These are phyloP conservation scores for Microdochium trichocladiopsis DNA, from an alignment of 2,329 filamentous ascomycete genomes.

Conservation along the genomic window DNA sequence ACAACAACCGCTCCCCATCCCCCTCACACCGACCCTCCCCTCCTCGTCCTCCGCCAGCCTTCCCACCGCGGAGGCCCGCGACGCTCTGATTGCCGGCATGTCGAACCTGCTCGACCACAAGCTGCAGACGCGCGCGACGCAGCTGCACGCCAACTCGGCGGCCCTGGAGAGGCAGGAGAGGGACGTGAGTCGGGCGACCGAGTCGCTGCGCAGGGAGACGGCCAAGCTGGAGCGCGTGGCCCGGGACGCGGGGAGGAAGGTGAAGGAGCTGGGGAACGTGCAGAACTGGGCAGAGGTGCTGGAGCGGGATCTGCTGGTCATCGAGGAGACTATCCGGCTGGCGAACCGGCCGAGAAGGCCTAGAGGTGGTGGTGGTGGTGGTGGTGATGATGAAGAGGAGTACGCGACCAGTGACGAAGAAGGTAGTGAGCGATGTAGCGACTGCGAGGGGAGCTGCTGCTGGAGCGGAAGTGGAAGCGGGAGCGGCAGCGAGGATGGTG, in stretches of 20 bases:
- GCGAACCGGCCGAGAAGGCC: slow-evolving; percentile 13
- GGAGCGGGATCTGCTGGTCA: slow-evolving; percentile 56
- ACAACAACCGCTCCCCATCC: background rate
- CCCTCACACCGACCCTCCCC: slow-evolving; percentile 26
- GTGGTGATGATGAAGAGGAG: background rate
- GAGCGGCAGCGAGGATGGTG: slow-evolving; percentile 12
- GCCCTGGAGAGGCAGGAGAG: slow-evolving; percentile 62
- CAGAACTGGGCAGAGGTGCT: slow-evolving; percentile 86
- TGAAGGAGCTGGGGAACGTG: slow-evolving; percentile 76
- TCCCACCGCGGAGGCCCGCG: slow-evolving; percentile 48
- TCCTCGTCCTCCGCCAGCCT: slow-evolving; percentile 32
- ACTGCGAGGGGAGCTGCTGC: slow-evolving; percentile 15
- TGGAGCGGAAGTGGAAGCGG: slow-evolving; percentile 33
- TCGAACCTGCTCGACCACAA: slow-evolving; percentile 64
- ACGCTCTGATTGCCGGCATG: slow-evolving; percentile 54
- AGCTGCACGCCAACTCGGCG: slow-evolving; percentile 62
- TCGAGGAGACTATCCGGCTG: slow-evolving; percentile 58
- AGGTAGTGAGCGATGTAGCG: slow-evolving; percentile 15
- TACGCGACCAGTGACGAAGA: slow-evolving; percentile 18
- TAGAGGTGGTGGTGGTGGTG: slow-evolving; percentile 4
- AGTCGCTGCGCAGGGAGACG: slow-evolving; percentile 53
- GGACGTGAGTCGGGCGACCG: slow-evolving; percentile 54
- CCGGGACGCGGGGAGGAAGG: slow-evolving; percentile 50
- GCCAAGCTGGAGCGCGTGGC: slow-evolving; percentile 59
- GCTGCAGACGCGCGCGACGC: slow-evolving; percentile 58